These are phyloP conservation scores for Aspergillus quadricinctus DNA, from an alignment of 2,329 filamentous ascomycete species.

Conservation along the genomic window DNA sequence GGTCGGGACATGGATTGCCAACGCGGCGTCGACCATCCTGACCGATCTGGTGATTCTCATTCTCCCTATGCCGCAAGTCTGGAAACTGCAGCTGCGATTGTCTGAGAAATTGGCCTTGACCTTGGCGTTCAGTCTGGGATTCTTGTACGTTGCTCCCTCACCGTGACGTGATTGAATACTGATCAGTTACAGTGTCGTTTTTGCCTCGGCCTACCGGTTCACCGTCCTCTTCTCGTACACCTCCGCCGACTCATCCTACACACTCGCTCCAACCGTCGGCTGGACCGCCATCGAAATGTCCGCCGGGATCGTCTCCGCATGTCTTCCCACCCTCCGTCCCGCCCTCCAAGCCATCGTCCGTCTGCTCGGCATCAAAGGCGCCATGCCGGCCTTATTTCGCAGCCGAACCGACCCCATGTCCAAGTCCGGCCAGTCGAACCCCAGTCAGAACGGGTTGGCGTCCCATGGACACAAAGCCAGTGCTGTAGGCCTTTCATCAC, in stretches of 20 bases:
- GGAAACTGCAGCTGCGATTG: conserved; percentile 22
- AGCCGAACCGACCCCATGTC: conserved; percentile 3
- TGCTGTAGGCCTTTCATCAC: not conserved
- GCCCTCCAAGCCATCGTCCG: conserved; percentile 19
- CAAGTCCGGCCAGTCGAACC: conserved; percentile 4
- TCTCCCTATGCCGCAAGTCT: conserved; percentile 25
- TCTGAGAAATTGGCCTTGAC: conserved; percentile 19
- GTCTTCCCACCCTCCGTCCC: conserved; percentile 23
- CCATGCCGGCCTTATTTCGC: conserved; percentile 11
- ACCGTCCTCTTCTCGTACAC: conserved; percentile 24
- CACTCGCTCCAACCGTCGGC: conserved; percentile 24
- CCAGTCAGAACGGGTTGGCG: not conserved
- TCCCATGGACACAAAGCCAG: not conserved
- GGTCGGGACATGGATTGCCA: conserved; percentile 24
- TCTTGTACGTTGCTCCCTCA: conserved; percentile 14
- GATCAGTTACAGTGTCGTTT: conserved; percentile 18
- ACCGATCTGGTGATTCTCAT: conserved; percentile 23
- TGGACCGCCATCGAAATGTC: conserved; percentile 29
- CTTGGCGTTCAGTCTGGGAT: conserved; percentile 20
- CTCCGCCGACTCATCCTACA: conserved; percentile 21
- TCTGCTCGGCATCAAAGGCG: conserved; percentile 12
- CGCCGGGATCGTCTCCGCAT: conserved; percentile 25
- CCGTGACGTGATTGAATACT: not conserved
- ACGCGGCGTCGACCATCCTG: conserved; percentile 20
- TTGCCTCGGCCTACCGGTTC: conserved; percentile 24